Conservation (phyloP, 2,329 filamentous ascomycete species). For the Sporothrix phasma region DNA sequence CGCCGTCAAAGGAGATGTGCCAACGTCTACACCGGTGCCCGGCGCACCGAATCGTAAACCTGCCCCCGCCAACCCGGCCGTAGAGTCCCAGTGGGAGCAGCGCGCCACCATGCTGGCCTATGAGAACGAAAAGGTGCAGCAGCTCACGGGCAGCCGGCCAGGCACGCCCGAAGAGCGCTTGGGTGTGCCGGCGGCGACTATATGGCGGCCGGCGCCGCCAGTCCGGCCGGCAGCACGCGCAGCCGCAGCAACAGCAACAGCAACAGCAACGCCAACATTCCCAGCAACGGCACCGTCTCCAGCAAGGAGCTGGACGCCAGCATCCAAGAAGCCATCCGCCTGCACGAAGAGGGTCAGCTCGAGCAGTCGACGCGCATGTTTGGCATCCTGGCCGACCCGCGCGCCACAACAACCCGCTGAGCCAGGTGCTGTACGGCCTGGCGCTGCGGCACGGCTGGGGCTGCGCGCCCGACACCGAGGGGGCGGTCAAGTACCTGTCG, state of each 20-base stretch:
- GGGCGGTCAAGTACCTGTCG: slow-evolving; percentile 75
- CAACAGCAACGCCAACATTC: slow-evolving; percentile 16
- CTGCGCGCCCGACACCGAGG: slow-evolving; percentile 58
- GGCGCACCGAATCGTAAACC: slow-evolving; percentile 14
- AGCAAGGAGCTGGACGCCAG: slow-evolving; percentile 51
- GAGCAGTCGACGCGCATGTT: slow-evolving; percentile 77
- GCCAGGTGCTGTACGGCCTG: slow-evolving; percentile 91
- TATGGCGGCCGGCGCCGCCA: slow-evolving; percentile 15
- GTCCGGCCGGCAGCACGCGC: slow-evolving; percentile 16
- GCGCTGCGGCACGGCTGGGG: slow-evolving; percentile 94
- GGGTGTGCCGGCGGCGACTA: too few relatives aligned
- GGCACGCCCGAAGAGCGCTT: slow-evolving; percentile 29
- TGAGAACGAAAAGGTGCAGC: slow-evolving; percentile 40
- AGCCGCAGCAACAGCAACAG: slow-evolving; percentile 14
- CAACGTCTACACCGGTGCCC: neutral
- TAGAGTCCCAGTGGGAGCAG: slow-evolving; percentile 80
- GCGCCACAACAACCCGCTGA: slow-evolving; percentile 81
- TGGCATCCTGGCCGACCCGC: slow-evolving; percentile 68
- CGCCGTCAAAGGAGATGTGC: neutral
- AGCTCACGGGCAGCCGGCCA: slow-evolving; percentile 29
- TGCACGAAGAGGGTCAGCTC: slow-evolving; percentile 79
- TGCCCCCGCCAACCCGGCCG: slow-evolving; percentile 9
- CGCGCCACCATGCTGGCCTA: slow-evolving; percentile 80
- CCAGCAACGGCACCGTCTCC: slow-evolving; percentile 34
- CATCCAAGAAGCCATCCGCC: slow-evolving; percentile 89